Base-by-base conservation (phyloP, 2,329 filamentous ascomycete species). In the Trichophyton equinum region DNA sequence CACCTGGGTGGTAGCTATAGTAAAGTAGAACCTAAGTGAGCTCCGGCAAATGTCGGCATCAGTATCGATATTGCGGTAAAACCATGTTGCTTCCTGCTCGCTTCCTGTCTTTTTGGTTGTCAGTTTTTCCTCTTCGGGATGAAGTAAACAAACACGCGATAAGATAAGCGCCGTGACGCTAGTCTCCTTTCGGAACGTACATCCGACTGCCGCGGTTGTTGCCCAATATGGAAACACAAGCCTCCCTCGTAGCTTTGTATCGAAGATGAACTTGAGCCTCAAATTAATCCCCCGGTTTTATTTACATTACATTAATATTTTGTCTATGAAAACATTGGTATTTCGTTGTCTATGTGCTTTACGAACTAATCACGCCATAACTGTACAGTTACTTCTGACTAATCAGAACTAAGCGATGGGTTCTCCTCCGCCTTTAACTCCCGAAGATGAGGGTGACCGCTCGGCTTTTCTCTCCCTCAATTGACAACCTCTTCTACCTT, bases 101-200 rank as follows among this genome's bases (percentile, higher is more conserved):
- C 40, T 25, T n/a, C 8, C n/a, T 57, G 15, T 38, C 33, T 38
- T 20, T 30, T 36, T 5, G 55, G 36, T 57, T 57, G 40, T 57
- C 55, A 25, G 20, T 27, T 40, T 57, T 57, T 15, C 55, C 55
- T 38, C 5, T 42, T 57, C 40, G n/a, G 55, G 55, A 57, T 11
- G 4, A 57, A 44, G 36, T 57, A 57, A 57, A 57, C 55, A 57
- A 57, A 57, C 55, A 57, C n/a, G 18, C 36, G 40, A 57, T 57
- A 40, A 57, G 55, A 57, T 57, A 57, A 57, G 55, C 20, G 55
- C 20, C 18, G 25, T 44, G n/a, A 55, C 51, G 30, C 51, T 55
- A 55, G 51, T 38, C 51, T 7, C 0, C 18, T 36, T 36, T 36
- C 1, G 27, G 51, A 2, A 36, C 18, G 51, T 36, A 27, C 13